Evolutionary conservation across 768 basidiomycete genomes (phyloP).

Genomic region (Tubosaeta sp.): DNA sequence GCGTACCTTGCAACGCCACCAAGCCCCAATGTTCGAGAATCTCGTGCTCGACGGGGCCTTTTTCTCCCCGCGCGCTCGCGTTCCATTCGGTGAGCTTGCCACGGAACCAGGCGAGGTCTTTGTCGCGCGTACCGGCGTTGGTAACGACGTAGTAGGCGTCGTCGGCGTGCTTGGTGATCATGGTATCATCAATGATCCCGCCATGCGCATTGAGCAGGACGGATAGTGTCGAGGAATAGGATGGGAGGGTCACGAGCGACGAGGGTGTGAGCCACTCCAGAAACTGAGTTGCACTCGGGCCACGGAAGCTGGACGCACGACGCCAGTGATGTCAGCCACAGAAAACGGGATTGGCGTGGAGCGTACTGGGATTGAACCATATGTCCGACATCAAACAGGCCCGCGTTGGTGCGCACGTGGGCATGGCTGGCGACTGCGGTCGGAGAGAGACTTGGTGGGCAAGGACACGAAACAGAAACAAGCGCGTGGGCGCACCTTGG

Average conservation of each 20-base stretch:
- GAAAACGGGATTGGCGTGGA: background rate
- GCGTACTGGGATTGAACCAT: conserved; percentile 91
- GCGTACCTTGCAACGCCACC: conserved; percentile 81
- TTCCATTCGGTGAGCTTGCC: conserved; percentile 78
- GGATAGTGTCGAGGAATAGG: conserved; percentile 80
- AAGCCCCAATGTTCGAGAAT: conserved; percentile 83
- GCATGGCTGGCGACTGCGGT: conserved; percentile 80
- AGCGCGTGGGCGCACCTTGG: conserved; percentile 49
- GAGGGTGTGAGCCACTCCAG: conserved; percentile 90
- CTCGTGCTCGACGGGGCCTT: conserved; percentile 73
- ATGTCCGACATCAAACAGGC: conserved; percentile 96
- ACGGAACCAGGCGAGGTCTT: conserved; percentile 77
- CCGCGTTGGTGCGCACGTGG: conserved; percentile 76
- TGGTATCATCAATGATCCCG: conserved; percentile 94
- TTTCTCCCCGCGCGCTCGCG: conserved; percentile 39
- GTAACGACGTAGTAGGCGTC: conserved; percentile 93
- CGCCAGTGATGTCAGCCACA: background rate
- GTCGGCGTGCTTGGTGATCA: conserved; percentile 80
- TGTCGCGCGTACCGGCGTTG: conserved; percentile 82
- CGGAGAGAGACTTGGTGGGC: conserved; percentile 2
- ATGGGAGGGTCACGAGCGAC: conserved; percentile 59
- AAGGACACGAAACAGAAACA: conserved; percentile 8
- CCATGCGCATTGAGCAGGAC: conserved; percentile 85
- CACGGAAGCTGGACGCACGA: conserved; percentile 62
- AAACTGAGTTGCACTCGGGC: conserved; percentile 72